Conservation (phyloP, 73 alveolate genomes). For the Paramecium octaurelia region DNA sequence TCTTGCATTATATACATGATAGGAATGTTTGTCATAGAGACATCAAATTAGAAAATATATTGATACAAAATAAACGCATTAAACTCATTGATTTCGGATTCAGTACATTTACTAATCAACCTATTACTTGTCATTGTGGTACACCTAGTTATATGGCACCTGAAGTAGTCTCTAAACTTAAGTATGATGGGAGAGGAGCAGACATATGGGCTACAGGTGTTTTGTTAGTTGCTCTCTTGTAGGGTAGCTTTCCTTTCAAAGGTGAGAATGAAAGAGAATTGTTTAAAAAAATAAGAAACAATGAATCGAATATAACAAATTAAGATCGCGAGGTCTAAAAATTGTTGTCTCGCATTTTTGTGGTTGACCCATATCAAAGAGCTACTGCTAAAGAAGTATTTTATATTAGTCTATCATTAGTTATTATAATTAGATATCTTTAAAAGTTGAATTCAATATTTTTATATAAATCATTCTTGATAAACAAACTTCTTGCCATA, state of each 20-base stretch:
- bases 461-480: not conserved
- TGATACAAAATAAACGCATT: constrained; percentile 34
- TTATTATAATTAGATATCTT: constrained; percentile 33
- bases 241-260: constrained; percentile 90
- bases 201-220: constrained; percentile 98
- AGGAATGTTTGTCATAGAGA: constrained; percentile 55
- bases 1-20: constrained; percentile 17
- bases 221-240: constrained; percentile 81
- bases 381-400: constrained; percentile 48
- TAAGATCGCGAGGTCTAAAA: not conserved
- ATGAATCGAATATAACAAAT: not conserved
- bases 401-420: not conserved
- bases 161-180: constrained; percentile 87
- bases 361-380: constrained; percentile 13
- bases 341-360: not conserved
- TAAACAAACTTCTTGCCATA: not conserved
- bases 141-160: constrained; percentile 99
- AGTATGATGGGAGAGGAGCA: constrained; percentile 86
- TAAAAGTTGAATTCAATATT: not conserved
- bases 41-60: constrained; percentile 49
- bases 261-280: constrained; percentile 92
- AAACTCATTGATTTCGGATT: constrained; percentile 53
- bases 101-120: constrained; percentile 22
- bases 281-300: constrained; percentile 70
- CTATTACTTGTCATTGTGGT: constrained; percentile 79